phyloP scores from a whole-genome alignment of 2,329 filamentous ascomycete genomes.

The Camptophora hylomeconis region DNA sequence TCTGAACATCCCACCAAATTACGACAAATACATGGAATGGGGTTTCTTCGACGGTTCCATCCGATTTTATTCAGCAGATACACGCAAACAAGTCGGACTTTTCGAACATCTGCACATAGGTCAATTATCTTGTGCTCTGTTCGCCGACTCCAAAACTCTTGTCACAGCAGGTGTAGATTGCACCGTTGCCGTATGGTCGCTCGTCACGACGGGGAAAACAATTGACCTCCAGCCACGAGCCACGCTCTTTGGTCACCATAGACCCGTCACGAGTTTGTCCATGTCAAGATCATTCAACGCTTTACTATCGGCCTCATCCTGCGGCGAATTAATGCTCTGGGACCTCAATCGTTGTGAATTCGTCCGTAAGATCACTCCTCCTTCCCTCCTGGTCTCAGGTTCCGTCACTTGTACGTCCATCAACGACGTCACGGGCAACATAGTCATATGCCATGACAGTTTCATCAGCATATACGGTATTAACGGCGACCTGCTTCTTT shows the following conservation, averaged over 20 bases:
- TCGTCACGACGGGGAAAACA: slow-evolving; percentile 51
- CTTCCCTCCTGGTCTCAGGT: slow-evolving; percentile 41
- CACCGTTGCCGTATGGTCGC: slow-evolving; percentile 71
- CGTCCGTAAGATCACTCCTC: slow-evolving; percentile 51
- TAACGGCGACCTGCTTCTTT: slow-evolving; percentile 70
- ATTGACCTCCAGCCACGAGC: slow-evolving; percentile 69
- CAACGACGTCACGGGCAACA: slow-evolving; percentile 82
- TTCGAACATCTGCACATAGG: slow-evolving; percentile 92
- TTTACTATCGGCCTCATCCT: slow-evolving; percentile 67
- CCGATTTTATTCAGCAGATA: slow-evolving; percentile 78
- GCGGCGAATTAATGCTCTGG: slow-evolving; percentile 81
- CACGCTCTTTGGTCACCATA: slow-evolving; percentile 81
- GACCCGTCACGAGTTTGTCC: slow-evolving; percentile 67
- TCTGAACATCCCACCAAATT: slow-evolving; percentile 71
- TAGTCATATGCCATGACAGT: slow-evolving; percentile 68
- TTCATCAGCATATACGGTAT: slow-evolving; percentile 70
- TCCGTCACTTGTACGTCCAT: slow-evolving; percentile 58
- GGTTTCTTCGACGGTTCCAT: slow-evolving; percentile 88
- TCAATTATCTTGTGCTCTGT: slow-evolving; percentile 69
- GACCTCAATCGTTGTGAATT: slow-evolving; percentile 85
- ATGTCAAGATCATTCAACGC: slow-evolving; percentile 81
- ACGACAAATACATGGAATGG: slow-evolving; percentile 91
- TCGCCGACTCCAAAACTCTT: slow-evolving; percentile 80
- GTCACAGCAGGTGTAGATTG: slow-evolving; percentile 89
- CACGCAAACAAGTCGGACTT: slow-evolving; percentile 67